Evolutionary conservation across 305 asterid species (phyloP), one percentile per base, ranked within the genome.

Genomic region (Nicotiana rustica): DNA sequence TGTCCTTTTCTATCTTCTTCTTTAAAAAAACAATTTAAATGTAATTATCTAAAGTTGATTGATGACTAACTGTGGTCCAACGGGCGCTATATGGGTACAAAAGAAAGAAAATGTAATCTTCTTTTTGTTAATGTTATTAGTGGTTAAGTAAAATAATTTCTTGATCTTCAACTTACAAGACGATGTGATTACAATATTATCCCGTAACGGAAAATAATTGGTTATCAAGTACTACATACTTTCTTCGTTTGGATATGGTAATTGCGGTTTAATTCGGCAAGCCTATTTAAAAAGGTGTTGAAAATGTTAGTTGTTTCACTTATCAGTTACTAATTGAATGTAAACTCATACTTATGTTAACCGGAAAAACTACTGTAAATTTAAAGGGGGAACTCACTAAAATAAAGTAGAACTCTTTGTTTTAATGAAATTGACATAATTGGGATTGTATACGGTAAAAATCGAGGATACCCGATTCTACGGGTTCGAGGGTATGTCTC

Each of bases 11-110:
- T 71, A 47, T 21, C 19, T 21, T 44, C 7, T 18, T 70, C 18
- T 18, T 18, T 38, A 0, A 10, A 38, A 70, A 21, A 70, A 19
- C 6, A 44, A 71, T 21, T 3, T 4, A 73, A 49, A 71, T 71
- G 61, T 21, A 47, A 71, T 44, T 44, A 44, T 71, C 25, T 21
- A 47, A 71, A 71, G 78, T 21, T 47, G 59, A 13, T 47, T 71
- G 78, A 6, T 71, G 21, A 71, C 61, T 13, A 13, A 47, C 14
- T 47, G 79, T 73, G 62, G 79, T 73, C 79, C 79, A 49, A 73
- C 35, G 10, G 29, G 12, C 78, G 15, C 62, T 21, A 73, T 73
- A 73, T 73, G 62, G 62, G 62, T 14, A 21, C 21, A 73, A 47
- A 44, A 13, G 18, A 47, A 73, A 47, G 15, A 49, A 73, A 73